Conservation (phyloP, 2,329 filamentous ascomycete genomes). For the Alternaria viburni region DNA sequence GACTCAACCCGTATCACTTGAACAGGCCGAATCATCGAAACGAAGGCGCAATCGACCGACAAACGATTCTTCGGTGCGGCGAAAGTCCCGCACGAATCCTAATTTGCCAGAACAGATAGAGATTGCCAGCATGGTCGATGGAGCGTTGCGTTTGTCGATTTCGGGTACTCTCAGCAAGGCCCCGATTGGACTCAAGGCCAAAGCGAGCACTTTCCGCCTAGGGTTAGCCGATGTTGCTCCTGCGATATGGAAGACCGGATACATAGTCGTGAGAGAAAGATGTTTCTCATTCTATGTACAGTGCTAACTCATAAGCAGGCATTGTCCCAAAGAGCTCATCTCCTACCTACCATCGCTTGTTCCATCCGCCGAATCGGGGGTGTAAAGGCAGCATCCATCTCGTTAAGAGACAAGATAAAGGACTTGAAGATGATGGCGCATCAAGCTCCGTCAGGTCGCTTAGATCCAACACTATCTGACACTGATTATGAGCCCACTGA, state of each 20-base stretch:
- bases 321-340: constrained; percentile 41
- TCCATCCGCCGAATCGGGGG: constrained; percentile 33
- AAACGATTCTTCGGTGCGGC: neutral
- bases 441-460: neutral
- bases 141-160: constrained; percentile 46
- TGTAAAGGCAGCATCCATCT: constrained; percentile 14
- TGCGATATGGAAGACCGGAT: constrained; percentile 48
- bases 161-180: constrained; percentile 31
- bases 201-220: constrained; percentile 39
- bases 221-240: constrained; percentile 50
- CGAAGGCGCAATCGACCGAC: neutral
- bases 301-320: constrained; percentile 27
- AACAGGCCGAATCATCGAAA: neutral
- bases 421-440: neutral
- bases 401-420: constrained; percentile 23
- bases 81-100: neutral
- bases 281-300: neutral
- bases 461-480: neutral
- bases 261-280: constrained; percentile 34
- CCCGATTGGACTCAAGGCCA: constrained; percentile 34
- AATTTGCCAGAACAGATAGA: neutral
- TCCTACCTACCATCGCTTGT: constrained; percentile 49
- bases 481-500: neutral
- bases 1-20: neutral
- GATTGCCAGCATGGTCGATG: constrained; percentile 37